Evolutionary conservation across 352 stramenopile species (phyloP), one percentile per base, ranked within the genome.

Genomic region (Phytophthora pistaciae): DNA sequence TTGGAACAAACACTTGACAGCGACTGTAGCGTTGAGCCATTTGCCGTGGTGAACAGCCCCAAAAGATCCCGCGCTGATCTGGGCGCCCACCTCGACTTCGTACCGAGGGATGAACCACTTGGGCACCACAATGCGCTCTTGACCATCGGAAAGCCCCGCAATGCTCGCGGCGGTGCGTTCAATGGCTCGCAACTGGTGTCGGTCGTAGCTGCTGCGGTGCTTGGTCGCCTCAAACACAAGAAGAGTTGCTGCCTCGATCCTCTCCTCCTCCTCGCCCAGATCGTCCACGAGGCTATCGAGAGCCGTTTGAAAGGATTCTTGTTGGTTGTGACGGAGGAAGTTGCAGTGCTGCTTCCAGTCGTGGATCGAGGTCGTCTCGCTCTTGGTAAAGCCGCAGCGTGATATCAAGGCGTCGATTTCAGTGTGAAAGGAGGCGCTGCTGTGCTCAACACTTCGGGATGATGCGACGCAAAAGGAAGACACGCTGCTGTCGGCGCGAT

Each of bases 1-100:
- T 64, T 58, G 69, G 50, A 78, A 76, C 25, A 76, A 69, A 46
- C 69, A 73, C 62, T 85, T 85, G 54, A 85, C 55, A 16, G 79
- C 72, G 20, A 83, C 76, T 7, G 38, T 63, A 16, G 74, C 66
- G n/a, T 76, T 59, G 18, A 78, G 49, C 74, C 77, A 84, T 16
- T 59, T 66, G 11, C 74, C 77, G 1, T 66, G 69, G 23, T 76
- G 66, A 23, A 82, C 70, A 8, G 60, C 69, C 4, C 74, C 77
- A 42, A 78, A 82, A 0, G 66, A 72, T 3, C 73, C 76, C 3
- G 64, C 46, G n/a, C 68, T 79, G 44, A 75, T 58, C 29, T 67
- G 46, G 3, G 46, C 48, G 4, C 64, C 68, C 23, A 80, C 56
- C 21, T 72, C 54, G 11, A 78, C 53, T 58, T 82, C 75, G 38